Base-by-base conservation (phyloP, 2,329 filamentous ascomycete species). In the Emergomyces orientalis region DNA sequence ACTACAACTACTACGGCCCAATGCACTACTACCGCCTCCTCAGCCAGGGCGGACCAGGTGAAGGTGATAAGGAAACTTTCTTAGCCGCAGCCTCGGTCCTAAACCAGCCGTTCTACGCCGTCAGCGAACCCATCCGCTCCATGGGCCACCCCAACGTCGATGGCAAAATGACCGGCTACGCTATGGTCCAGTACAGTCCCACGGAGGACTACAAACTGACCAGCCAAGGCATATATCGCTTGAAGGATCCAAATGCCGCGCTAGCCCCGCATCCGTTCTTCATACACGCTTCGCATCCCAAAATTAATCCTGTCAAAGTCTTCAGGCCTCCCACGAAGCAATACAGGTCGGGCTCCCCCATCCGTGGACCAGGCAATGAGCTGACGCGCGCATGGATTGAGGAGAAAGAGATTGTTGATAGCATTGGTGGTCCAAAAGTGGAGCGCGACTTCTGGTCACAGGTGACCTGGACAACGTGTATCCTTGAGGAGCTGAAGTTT, bases 1-100 rank as follows among this genome's bases (percentile, higher is more conserved):
- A 82, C 68, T 82, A 82, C 69, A 82, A 81, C 66, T 72, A 76
- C 58, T 79, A 76, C 69, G 78, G 78, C 1, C 77, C 78, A 11
- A 67, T 71, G 0, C 73, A 75, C 60, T 82, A 79, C 65, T 81
- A 80, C 65, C 72, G 74, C 0, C 69, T 82, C 0, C 71, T 80
- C 9, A 76, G 74, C 7, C 79, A 81, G 68, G 79, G 79, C 37
- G 79, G 75, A 5, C 71, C 76, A 0, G 80, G 80, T 7, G 74
- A 81, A 68, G 79, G 80, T 22, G 80, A 82, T 69, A 82, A 82
- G 66, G 80, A 82, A 66, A 81, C 79, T 0, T 82, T 81, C 66
- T 67, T 79, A 13, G 72, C 76, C 11, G 79, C 79, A 11, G 78
- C 80, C 4, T 64, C 74, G 3, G 76, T 72, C 17, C 67, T 79